Base-by-base conservation (phyloP, 192 early-diverging fungal species). In the Umbelopsis ramanniana region DNA sequence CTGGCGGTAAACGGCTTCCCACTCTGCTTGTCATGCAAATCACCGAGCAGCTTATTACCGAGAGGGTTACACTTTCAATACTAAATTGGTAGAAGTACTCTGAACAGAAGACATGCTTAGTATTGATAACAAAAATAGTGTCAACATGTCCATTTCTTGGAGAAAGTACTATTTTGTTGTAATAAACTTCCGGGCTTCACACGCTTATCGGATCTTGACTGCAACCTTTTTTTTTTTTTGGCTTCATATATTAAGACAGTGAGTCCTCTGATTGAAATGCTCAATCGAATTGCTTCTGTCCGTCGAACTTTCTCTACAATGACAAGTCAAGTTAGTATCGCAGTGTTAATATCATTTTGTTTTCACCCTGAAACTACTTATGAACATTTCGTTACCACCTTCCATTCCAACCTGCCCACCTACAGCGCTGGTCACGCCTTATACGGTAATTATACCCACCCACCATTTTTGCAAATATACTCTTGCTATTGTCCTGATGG, bases 211-310 rank as follows among this genome's bases (percentile, higher is more conserved):
- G 57, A 63, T 63, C 26, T 29, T 29, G 9, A 26, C 33, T 19
- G 33, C 15, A 63, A 63, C 57, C 57, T 63, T 63, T 37, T 63
- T 63, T 60, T 63, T 52, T 54, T 37, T 63, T 37, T 17, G 15
- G 29, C 57, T 37, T 26, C 26, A 63, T 38, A 63, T 63, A 63
- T 63, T 38, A 63, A 26, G n/a, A 12, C 33, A 19, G 23, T 63
- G 33, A 37, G 14, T 37, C 57, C 48, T 15, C 57, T 4, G 8
- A 63, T 63, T 37, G 12, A 38, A 63, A 63, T 63, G 57, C 17
- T 63, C n/a, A 63, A 37, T 37, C 23, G 14, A 63, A 63, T 12
- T 37, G 17, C 57, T 63, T 17, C 48, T 50, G 17, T 50, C 48
- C 57, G 57, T 38, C 57, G 57, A 3, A 29, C 26, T 19, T 35